These are phyloP conservation scores for Psilocybe azurescens DNA, from an alignment of 768 basidiomycete species.

Conservation along the genomic window DNA sequence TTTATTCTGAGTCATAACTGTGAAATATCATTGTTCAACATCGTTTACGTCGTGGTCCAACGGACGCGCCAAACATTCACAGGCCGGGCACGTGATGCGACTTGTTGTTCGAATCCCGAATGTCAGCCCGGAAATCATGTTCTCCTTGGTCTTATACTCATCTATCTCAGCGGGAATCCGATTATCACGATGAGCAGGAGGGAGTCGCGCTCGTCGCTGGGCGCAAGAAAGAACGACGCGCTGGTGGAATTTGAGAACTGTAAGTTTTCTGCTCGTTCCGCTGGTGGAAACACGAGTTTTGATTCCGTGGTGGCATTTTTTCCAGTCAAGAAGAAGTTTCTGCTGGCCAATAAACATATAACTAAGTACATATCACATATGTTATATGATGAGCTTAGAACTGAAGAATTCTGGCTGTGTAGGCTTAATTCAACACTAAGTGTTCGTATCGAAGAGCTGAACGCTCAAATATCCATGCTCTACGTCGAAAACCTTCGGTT, in stretches of 20 bases:
- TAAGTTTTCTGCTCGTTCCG: slow-evolving; percentile 44
- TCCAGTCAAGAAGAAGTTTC: slow-evolving; percentile 90
- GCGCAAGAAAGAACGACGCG: slow-evolving; percentile 75
- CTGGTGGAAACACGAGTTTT: slow-evolving; percentile 21
- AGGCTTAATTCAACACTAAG: slow-evolving; percentile 89
- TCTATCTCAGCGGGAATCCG: neutral
- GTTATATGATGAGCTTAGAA: slow-evolving; percentile 48
- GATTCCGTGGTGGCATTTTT: slow-evolving; percentile 35
- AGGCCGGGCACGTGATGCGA: neutral
- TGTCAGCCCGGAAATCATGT: neutral
- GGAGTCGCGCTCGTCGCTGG: slow-evolving; percentile 68
- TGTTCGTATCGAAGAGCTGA: slow-evolving; percentile 83
- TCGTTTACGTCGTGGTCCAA: too few relatives aligned
- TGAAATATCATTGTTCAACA: too few relatives aligned
- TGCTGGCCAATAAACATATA: slow-evolving; percentile 90
- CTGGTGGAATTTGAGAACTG: slow-evolving; percentile 86
- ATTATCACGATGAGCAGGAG: slow-evolving; percentile 52
- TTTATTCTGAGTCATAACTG: too few relatives aligned
- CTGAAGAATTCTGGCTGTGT: slow-evolving; percentile 1
- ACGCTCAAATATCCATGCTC: slow-evolving; percentile 81
- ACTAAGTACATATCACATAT: slow-evolving; percentile 72
- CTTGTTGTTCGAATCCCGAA: slow-evolving; percentile 2
- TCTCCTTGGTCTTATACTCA: slow-evolving; percentile 3
- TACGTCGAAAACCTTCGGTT: slow-evolving; percentile 84
- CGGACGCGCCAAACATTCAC: too few relatives aligned